Evolutionary conservation across 2,329 filamentous ascomycete genomes (phyloP).

Genomic region (Cadophora luteo-olivacea): DNA sequence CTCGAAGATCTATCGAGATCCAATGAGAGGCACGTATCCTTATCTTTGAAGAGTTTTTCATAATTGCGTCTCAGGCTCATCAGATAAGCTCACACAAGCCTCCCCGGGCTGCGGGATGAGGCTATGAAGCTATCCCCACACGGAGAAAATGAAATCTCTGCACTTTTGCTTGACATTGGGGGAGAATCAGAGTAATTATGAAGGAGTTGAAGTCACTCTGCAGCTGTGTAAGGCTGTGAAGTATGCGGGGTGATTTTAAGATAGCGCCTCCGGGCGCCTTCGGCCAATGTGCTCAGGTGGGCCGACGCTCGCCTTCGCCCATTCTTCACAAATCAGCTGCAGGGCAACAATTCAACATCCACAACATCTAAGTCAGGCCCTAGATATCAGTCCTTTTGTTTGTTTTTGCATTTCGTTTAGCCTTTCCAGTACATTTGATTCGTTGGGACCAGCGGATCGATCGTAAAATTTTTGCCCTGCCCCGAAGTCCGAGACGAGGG

Average conservation of each 20-base stretch:
- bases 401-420: neutral
- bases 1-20: neutral
- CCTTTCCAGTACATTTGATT: neutral
- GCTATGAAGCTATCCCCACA: neutral
- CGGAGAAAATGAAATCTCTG: conserved; percentile 1
- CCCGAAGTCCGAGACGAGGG: neutral
- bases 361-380: neutral
- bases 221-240: neutral
- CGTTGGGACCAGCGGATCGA: neutral
- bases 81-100: neutral
- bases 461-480: neutral
- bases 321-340: neutral
- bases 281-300: neutral
- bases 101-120: neutral
- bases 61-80: neutral
- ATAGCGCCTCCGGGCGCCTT: conserved; percentile 9
- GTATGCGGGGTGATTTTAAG: conserved; percentile 1
- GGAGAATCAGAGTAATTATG: neutral
- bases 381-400: neutral
- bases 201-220: neutral
- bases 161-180: conserved; percentile 2
- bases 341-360: neutral
- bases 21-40: neutral
- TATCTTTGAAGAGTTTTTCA: conserved; percentile 5
- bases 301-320: conserved; percentile 15